Percentiles rank a stretch among this genome's conserved stretches.
Evolutionary conservation across 805 yeast genomes (phyloP).

Genomic region (Wickerhamomyces bovis): DNA sequence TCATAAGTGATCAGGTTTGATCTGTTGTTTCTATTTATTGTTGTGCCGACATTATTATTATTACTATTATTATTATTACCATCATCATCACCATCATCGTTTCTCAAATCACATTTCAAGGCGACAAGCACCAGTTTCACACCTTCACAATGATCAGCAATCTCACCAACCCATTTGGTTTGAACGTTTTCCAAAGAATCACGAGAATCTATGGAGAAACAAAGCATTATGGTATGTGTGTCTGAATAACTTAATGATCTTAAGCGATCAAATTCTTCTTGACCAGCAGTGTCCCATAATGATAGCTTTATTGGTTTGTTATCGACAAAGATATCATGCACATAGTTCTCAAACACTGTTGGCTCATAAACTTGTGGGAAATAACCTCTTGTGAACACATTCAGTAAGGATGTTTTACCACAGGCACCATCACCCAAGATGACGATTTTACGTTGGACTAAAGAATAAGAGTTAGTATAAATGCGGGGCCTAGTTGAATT

Average conservation of each 20-base stretch:
- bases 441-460: slow-evolving; percentile 85
- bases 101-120: slow-evolving; percentile 86
- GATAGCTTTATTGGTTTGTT: slow-evolving; percentile 89
- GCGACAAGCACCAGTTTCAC: slow-evolving; percentile 93
- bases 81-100: slow-evolving; percentile 44
- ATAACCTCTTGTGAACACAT: slow-evolving; percentile 94
- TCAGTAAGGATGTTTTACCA: slow-evolving; percentile 91
- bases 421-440: slow-evolving; percentile 98
- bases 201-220: slow-evolving; percentile 89
- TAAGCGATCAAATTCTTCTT: slow-evolving; percentile 93
- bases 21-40: slow-evolving; percentile 23
- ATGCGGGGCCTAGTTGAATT: no score
- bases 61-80: slow-evolving; percentile 48
- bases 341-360: slow-evolving; percentile 94
- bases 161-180: slow-evolving; percentile 95
- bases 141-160: slow-evolving; percentile 94
- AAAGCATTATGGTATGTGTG: slow-evolving; percentile 94
- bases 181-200: slow-evolving; percentile 95
- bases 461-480: neutral
- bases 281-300: slow-evolving; percentile 98
- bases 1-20: slow-evolving; percentile 74
- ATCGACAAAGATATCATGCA: slow-evolving; percentile 94
- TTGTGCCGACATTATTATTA: slow-evolving; percentile 28
- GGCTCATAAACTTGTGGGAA: slow-evolving; percentile 98
- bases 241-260: slow-evolving; percentile 90